Percentiles rank a stretch among this genome's conserved stretches.
Conservation (phyloP, 108 stramenopile species). For the Parietichytrium sp. region DNA sequence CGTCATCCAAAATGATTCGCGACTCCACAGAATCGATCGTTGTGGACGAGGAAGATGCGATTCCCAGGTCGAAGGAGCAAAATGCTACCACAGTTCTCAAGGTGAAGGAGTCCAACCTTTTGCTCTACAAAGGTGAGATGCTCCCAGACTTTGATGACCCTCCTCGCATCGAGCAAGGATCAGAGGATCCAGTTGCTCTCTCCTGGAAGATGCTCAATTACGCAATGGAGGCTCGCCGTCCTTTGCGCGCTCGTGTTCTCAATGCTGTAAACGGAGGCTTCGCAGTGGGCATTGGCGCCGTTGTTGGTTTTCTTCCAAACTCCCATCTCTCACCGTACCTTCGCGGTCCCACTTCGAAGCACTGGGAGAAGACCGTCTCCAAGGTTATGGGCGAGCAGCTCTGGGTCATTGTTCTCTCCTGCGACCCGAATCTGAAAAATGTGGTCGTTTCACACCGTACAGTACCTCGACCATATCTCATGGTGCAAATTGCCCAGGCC, state of each 20-base stretch:
- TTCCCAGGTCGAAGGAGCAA: not conserved
- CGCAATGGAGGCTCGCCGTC: not conserved
- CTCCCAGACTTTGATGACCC: not conserved
- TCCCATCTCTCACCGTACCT: conserved; percentile 14
- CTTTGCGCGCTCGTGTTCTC: not conserved
- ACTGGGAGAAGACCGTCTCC: not conserved
- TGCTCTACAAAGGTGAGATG: conserved; percentile 21
- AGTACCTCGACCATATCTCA: not conserved
- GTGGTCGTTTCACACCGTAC: conserved; percentile 35
- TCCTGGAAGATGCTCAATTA: not conserved
- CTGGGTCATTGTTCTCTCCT: not conserved
- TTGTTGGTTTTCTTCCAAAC: conserved; percentile 1
- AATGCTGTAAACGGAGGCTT: conserved; percentile 31
- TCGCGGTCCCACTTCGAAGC: not conserved
- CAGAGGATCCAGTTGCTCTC: not conserved
- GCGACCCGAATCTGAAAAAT: not conserved
- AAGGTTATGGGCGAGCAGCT: not conserved
- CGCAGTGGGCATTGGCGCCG: conserved; percentile 14
- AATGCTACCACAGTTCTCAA: not conserved
- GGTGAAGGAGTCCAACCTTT: not conserved
- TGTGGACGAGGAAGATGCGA: not conserved
- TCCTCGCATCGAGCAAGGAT: too few relatives aligned
- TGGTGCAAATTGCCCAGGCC: too few relatives aligned
- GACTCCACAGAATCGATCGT: not conserved
- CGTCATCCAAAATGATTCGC: not conserved